phyloP scores from a whole-genome alignment of 805 yeast genomes.

The Metschnikowia drakensbergensis region DNA sequence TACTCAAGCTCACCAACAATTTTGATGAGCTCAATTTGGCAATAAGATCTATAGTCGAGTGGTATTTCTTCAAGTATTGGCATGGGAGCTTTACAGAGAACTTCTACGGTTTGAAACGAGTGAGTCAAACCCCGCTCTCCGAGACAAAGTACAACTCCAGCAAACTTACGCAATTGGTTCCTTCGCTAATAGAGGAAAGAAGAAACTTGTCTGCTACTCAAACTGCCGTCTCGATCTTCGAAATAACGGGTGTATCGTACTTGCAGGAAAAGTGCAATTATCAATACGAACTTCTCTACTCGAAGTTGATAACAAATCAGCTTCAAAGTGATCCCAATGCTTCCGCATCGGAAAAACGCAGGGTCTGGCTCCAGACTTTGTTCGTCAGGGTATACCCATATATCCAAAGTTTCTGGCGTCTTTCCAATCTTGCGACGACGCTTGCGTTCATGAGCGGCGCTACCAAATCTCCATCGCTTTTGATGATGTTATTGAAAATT shows the following conservation, averaged over 20 bases:
- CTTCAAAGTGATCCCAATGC: conserved; percentile 23
- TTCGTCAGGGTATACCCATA: conserved; percentile 64
- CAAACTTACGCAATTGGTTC: conserved; percentile 36
- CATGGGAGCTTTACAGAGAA: conserved; percentile 87
- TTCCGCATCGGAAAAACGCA: conserved; percentile 23
- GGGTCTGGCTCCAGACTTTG: conserved; percentile 29
- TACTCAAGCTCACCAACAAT: conserved; percentile 56
- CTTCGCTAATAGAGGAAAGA: conserved; percentile 45
- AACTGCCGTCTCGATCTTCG: conserved; percentile 50
- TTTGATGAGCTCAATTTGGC: conserved; percentile 75
- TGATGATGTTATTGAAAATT: conserved; percentile 59
- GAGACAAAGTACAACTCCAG: conserved; percentile 26
- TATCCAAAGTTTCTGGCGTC: conserved; percentile 42
- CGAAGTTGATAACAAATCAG: conserved; percentile 53
- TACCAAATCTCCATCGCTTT: conserved; percentile 56
- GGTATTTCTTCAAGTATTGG: conserved; percentile 65
- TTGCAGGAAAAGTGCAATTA: conserved; percentile 63
- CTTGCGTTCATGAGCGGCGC: conserved; percentile 65
- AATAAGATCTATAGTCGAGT: conserved; percentile 64
- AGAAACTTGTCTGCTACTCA: conserved; percentile 54
- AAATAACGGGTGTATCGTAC: conserved; percentile 65
- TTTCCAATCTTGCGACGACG: conserved; percentile 53
- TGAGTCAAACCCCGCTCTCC: conserved; percentile 36
- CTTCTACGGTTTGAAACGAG: conserved; percentile 83
- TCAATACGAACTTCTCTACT: conserved; percentile 57